phyloP scores from a whole-genome alignment of 1,139 yeast species.

The Trichomonascaceae sp. region DNA sequence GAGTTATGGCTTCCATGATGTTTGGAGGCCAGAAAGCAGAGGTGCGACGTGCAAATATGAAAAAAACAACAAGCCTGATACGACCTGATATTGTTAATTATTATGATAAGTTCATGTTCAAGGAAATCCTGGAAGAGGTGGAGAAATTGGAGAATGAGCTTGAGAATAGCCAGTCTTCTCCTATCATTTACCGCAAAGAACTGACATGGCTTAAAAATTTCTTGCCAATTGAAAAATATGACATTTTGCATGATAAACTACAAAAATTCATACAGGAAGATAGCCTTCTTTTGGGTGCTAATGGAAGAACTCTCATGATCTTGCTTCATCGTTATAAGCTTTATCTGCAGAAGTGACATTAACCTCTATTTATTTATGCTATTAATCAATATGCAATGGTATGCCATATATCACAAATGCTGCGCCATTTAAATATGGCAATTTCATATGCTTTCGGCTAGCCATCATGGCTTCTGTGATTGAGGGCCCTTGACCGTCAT shows the following conservation, averaged over 20 bases:
- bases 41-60: background rate
- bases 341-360: background rate
- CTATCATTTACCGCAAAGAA: background rate
- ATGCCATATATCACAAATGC: slow-evolving; percentile 78
- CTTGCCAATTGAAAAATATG: background rate
- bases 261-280: background rate
- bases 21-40: slow-evolving; percentile 1
- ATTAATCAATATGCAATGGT: slow-evolving; percentile 39
- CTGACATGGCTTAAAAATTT: background rate
- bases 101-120: slow-evolving; percentile 10
- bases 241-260: background rate
- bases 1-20: slow-evolving; percentile 8
- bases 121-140: slow-evolving; percentile 11
- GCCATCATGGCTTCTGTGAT: slow-evolving; percentile 48
- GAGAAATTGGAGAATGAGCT: background rate
- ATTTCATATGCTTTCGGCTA: slow-evolving; percentile 6
- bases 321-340: slow-evolving; percentile 4
- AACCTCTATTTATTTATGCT: slow-evolving; percentile 1
- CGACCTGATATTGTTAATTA: slow-evolving; percentile 14
- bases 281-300: background rate
- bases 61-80: background rate
- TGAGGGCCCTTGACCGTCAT: slow-evolving; percentile 40
- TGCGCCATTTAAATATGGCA: slow-evolving; percentile 63
- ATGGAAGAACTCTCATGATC: background rate
- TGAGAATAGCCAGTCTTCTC: background rate